A percentile compares a stretch with the other conserved stretches of the same genome.
phyloP scores from a whole-genome alignment of 2,329 filamentous ascomycete genomes.

The Aspergillus hortae region DNA sequence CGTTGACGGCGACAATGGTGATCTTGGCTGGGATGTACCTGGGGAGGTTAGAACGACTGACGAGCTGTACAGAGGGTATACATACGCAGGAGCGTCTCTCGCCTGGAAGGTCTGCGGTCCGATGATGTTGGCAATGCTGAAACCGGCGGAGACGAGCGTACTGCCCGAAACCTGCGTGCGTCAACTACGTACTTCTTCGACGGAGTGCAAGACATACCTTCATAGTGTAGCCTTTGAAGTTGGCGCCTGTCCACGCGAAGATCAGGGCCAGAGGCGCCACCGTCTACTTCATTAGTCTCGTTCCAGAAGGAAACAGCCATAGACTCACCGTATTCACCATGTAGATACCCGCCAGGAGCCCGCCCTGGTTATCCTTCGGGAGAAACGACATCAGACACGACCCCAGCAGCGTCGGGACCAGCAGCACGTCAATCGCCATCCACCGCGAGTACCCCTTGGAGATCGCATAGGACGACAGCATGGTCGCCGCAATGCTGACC shows the following conservation, averaged over 20 bases:
- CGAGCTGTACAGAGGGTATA: not conserved
- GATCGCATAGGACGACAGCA: constrained; percentile 38
- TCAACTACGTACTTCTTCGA: not conserved
- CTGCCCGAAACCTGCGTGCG: constrained; percentile 42
- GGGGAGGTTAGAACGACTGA: constrained; percentile 5
- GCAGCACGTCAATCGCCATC: constrained; percentile 38
- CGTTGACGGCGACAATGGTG: constrained; percentile 34
- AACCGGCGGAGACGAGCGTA: constrained; percentile 42
- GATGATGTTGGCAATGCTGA: constrained; percentile 36
- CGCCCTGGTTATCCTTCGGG: constrained; percentile 35
- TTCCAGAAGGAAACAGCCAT: constrained; percentile 8
- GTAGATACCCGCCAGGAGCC: constrained; percentile 43
- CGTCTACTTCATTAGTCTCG: constrained; percentile 24
- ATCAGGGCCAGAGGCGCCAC: constrained; percentile 42
- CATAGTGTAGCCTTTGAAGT: constrained; percentile 48
- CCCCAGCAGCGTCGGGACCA: constrained; percentile 46
- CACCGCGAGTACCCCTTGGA: constrained; percentile 39
- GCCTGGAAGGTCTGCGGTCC: constrained; percentile 43
- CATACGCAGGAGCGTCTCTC: constrained; percentile 39
- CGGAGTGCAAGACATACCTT: constrained; percentile 12
- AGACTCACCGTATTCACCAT: constrained; percentile 27
- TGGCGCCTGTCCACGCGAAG: constrained; percentile 44
- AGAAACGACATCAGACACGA: constrained; percentile 37
- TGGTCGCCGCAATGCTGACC: constrained; percentile 37
- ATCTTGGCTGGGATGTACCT: constrained; percentile 34